phyloP scores from a whole-genome alignment of 352 stramenopile genomes.

The Globisporangium polare region DNA sequence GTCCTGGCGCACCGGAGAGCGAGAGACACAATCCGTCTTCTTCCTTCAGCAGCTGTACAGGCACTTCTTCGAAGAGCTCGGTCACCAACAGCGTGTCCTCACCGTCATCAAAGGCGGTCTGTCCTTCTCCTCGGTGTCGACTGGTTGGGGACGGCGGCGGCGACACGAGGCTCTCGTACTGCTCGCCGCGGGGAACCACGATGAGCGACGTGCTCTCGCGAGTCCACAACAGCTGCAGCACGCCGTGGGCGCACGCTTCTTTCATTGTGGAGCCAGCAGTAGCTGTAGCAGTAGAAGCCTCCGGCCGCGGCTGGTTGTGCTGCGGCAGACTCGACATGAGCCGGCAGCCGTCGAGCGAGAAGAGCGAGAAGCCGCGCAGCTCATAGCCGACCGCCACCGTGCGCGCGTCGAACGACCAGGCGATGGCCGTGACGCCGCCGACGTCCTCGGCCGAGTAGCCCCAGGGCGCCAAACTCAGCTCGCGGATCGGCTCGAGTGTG shows the following conservation, averaged over 20 bases:
- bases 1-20: constrained; percentile 62
- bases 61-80: constrained; percentile 36
- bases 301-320: constrained; percentile 55
- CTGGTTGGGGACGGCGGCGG: constrained; percentile 16
- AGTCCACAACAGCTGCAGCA: constrained; percentile 58
- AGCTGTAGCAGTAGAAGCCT: constrained; percentile 1
- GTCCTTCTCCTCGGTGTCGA: not conserved
- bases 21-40: constrained; percentile 76
- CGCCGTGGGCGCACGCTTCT: constrained; percentile 60
- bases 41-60: constrained; percentile 53
- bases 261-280: constrained; percentile 27
- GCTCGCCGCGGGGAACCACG: constrained; percentile 49
- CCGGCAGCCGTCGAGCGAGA: constrained; percentile 72
- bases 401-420: constrained; percentile 60
- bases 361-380: constrained; percentile 70
- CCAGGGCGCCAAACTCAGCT: constrained; percentile 60
- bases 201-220: constrained; percentile 56
- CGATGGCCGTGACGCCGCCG: constrained; percentile 53
- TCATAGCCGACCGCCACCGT: constrained; percentile 68
- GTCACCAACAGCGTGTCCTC: constrained; percentile 5
- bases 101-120: constrained; percentile 9
- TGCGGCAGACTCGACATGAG: constrained; percentile 83
- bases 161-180: constrained; percentile 31
- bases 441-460: constrained; percentile 55
- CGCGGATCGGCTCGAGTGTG: constrained; percentile 50